A percentile compares a stretch with the other conserved stretches of the same genome.
These are phyloP conservation scores for Laguncularia racemosa DNA, from an alignment of 345 rosid genomes.

Conservation along the genomic window DNA sequence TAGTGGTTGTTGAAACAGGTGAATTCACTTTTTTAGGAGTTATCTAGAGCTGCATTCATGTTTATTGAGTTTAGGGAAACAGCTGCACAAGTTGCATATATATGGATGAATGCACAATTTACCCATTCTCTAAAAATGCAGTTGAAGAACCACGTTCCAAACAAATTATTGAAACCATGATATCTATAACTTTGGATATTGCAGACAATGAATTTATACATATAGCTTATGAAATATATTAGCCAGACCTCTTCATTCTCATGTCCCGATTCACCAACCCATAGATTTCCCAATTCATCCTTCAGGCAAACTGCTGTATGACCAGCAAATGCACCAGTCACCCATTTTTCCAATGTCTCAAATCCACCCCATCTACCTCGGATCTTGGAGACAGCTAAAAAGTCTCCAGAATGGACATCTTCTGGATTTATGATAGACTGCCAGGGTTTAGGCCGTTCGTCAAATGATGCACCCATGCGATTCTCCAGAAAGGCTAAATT, in stretches of 20 bases:
- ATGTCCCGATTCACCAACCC: slow-evolving; percentile 99
- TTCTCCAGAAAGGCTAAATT: slow-evolving; percentile 73
- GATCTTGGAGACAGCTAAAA: slow-evolving; percentile 88
- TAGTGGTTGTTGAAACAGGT: too few species aligned
- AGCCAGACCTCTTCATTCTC: slow-evolving; percentile 82
- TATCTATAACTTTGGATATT: too few species aligned
- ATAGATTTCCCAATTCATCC: slow-evolving; percentile 81
- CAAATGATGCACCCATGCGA: slow-evolving; percentile 93
- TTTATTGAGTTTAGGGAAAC: too few species aligned
- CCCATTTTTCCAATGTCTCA: slow-evolving; percentile 98
- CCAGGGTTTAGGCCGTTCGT: slow-evolving; percentile 84
- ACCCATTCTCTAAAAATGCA: too few species aligned
- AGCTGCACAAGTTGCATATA: too few species aligned
- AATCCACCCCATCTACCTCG: slow-evolving; percentile 99
- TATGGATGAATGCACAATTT: too few species aligned
- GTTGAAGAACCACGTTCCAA: too few species aligned
- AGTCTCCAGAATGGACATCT: slow-evolving; percentile 87
- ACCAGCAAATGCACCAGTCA: slow-evolving; percentile 98
- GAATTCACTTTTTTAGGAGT: too few species aligned
- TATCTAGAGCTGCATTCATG: too few species aligned
- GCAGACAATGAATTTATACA: background rate
- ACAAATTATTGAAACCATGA: too few species aligned
- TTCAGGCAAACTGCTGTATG: slow-evolving; percentile 97
- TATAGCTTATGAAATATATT: background rate
- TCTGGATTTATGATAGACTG: slow-evolving; percentile 46